Conservation (phyloP, 495 filamentous ascomycete species). For the Beverwykella pulmonaria region DNA sequence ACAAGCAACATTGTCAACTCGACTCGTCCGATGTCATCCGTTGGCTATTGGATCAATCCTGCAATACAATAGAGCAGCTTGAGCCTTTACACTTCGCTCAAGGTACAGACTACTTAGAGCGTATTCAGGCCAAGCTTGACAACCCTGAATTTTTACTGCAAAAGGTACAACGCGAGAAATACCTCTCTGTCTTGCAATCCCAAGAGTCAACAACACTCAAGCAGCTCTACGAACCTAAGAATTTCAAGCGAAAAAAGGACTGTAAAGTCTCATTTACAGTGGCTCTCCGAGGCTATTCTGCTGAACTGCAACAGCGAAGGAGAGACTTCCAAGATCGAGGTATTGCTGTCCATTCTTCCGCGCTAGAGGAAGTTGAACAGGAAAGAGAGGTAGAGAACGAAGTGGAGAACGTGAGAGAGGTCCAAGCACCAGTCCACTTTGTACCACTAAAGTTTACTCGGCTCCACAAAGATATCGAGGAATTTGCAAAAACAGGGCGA, state of each 20-base stretch:
- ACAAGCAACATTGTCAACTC: conserved; percentile 21
- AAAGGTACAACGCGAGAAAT: conserved; percentile 41
- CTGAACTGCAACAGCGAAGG: conserved; percentile 39
- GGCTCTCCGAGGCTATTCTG: conserved; percentile 37
- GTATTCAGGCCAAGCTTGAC: conserved; percentile 41
- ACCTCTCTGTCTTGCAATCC: conserved; percentile 47
- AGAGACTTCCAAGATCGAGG: conserved; percentile 41
- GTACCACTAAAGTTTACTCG: conserved; percentile 41
- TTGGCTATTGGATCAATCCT: conserved; percentile 67
- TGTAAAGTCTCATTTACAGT: too few species aligned
- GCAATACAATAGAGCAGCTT: conserved; percentile 56
- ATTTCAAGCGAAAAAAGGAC: too few species aligned
- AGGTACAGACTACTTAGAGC: conserved; percentile 59
- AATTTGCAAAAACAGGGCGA: conserved; percentile 49
- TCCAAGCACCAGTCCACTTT: conserved; percentile 46
- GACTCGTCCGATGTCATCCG: conserved; percentile 57
- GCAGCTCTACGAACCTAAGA: conserved; percentile 49
- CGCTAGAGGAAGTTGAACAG: conserved; percentile 54
- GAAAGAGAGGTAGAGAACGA: conserved; percentile 51
- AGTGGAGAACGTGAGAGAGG: conserved; percentile 55
- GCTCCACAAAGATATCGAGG: conserved; percentile 45
- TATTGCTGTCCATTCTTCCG: conserved; percentile 46
- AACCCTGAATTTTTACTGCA: conserved; percentile 45
- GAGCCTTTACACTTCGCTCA: conserved; percentile 61
- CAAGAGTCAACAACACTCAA: conserved; percentile 52